phyloP scores from a whole-genome alignment of 2,329 filamentous ascomycete genomes.

The Dactylella cylindrospora region DNA sequence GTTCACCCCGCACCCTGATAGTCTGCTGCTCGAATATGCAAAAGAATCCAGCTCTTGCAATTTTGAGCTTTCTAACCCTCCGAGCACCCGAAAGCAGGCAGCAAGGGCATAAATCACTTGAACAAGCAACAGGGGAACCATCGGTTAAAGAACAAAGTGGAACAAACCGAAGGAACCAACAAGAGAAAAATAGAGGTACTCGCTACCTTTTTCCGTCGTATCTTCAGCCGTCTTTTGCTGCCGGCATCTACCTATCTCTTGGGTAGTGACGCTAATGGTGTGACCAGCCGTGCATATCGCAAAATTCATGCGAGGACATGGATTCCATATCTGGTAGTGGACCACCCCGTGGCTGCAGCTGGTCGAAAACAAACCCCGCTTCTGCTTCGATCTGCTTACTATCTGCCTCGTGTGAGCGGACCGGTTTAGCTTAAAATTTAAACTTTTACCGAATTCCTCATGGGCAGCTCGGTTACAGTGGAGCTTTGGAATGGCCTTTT shows the following conservation, averaged over 20 bases:
- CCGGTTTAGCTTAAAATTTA: slow-evolving; percentile 9
- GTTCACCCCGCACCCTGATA: background rate
- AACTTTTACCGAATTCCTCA: slow-evolving; percentile 18
- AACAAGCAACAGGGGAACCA: too few relatives aligned
- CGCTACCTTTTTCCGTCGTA: slow-evolving; percentile 29
- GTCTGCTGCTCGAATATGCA: background rate
- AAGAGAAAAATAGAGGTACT: background rate
- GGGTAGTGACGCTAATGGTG: slow-evolving; percentile 34
- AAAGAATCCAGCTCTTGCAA: background rate
- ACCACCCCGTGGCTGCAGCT: background rate
- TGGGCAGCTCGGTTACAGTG: slow-evolving; percentile 13
- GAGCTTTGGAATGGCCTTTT: slow-evolving; percentile 11
- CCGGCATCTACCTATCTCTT: slow-evolving; percentile 18
- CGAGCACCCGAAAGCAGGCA: background rate
- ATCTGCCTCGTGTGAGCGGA: slow-evolving; percentile 24
- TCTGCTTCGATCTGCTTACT: too few relatives aligned
- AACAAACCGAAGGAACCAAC: background rate
- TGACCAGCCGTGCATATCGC: slow-evolving; percentile 33
- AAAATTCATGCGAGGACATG: slow-evolving; percentile 24
- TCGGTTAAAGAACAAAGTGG: background rate
- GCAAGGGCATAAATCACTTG: background rate
- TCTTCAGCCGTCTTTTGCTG: slow-evolving; percentile 26
- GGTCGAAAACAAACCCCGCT: slow-evolving; percentile 3
- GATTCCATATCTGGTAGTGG: slow-evolving; percentile 15
- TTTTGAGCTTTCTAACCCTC: background rate